Percentiles rank a stretch among this genome's conserved stretches.
phyloP scores from a whole-genome alignment of 192 early-diverging fungal genomes.

The Coemansia sp. region DNA sequence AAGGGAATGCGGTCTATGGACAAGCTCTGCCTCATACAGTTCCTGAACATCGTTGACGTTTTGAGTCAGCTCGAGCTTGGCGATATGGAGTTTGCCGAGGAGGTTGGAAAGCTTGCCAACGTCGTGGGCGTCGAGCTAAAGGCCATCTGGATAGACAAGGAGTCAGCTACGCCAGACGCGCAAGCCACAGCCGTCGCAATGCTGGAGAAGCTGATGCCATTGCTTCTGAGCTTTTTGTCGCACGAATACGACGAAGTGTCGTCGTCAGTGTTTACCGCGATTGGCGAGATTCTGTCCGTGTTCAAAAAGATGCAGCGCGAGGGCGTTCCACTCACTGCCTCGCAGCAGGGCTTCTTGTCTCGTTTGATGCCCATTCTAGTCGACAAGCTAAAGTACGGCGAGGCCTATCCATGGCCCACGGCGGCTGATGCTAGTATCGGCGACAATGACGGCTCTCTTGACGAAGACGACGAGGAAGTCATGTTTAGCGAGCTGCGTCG shows the following conservation, averaged over 20 bases:
- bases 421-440: constrained; percentile 22
- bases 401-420: constrained; percentile 71
- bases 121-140: constrained; percentile 44
- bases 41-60: constrained; percentile 53
- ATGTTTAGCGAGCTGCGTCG: constrained; percentile 54
- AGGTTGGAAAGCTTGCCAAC: constrained; percentile 49
- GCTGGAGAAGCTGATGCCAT: constrained; percentile 77
- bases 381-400: constrained; percentile 89
- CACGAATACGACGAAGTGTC: constrained; percentile 86
- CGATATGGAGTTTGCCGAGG: constrained; percentile 51
- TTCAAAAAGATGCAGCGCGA: constrained; percentile 62
- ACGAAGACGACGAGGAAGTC: constrained; percentile 70
- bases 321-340: constrained; percentile 19
- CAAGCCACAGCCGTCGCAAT: constrained; percentile 60
- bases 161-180: constrained; percentile 33
- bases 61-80: constrained; percentile 43
- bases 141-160: constrained; percentile 46
- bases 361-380: constrained; percentile 63
- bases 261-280: constrained; percentile 74
- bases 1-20: constrained; percentile 94
- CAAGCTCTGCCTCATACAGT: constrained; percentile 84
- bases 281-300: constrained; percentile 69
- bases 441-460: constrained; percentile 69
- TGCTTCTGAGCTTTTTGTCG: constrained; percentile 76
- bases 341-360: constrained; percentile 37